Evolutionary conservation across 768 basidiomycete species (phyloP), one percentile per base, ranked within the genome.

Genomic region (Trametes maxima): DNA sequence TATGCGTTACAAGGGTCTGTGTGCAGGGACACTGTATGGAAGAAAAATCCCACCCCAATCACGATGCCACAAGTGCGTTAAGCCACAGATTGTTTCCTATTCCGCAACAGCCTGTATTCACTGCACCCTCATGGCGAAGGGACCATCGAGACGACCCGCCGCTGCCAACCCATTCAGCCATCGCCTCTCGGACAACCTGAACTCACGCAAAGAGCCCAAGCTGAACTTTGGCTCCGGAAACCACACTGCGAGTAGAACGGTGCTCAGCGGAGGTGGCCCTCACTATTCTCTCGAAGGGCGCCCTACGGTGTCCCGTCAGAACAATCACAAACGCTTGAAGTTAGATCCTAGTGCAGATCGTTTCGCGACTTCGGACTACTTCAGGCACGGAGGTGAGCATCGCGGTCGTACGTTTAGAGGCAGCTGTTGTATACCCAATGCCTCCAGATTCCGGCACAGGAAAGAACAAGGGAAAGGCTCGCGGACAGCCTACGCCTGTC

Each of bases 321-420:
- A 22, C 45, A 22, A 46, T 13, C 3, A 40, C 17, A 62, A 63
- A 19, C 49, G 55, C 14, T 45, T 28, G 39, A 63, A 58, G 56
- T 12, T 42, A 5, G 45, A 36, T 13, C n/a, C 42, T 22, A 16
- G 25, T 28, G 25, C 6, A 8, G 8, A 8, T 33, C 28, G 4
- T 33, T 3, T 8, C 8, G 3, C 17, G 40, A 35, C 25, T 3
- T 49, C 48, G 49, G 22, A 12, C 47, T 50, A 24, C 17, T 61
- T 44, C 10, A 11, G 3, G 17, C 17, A 50, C 21, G 39, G 39
- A 40, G 53, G 60, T 61, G 48, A 55, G 60, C 50, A 16, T 12
- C n/a, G 33, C 33, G 16, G 48, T 21, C 48, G n/a, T 40, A 11
- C 12, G 49, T 47, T 36, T n/a, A 39, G 35, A n/a, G 10, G 7